Conservation (phyloP, 1,284 basidiomycete genomes). For the Coniferiporia weirii region DNA sequence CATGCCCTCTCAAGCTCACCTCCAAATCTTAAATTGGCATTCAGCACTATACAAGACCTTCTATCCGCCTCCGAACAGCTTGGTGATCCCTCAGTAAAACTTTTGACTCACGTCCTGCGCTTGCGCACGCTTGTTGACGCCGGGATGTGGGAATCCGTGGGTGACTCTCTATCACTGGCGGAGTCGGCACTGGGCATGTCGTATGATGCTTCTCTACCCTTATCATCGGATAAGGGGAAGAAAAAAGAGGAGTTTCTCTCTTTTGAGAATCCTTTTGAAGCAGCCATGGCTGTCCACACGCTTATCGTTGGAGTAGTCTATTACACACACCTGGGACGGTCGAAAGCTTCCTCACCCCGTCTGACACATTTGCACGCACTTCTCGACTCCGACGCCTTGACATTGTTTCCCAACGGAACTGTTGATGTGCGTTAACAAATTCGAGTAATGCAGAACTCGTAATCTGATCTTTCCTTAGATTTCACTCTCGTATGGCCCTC, state of each 20-base stretch:
- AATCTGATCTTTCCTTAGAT: conserved; percentile 27
- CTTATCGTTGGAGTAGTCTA: conserved; percentile 56
- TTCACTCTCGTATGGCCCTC: conserved; percentile 30
- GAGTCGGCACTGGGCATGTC: conserved; percentile 43
- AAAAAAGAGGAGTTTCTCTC: conserved; percentile 27
- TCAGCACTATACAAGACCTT: conserved; percentile 40
- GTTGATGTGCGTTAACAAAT: conserved; percentile 37
- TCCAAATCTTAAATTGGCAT: conserved; percentile 36
- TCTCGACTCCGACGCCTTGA: conserved; percentile 52
- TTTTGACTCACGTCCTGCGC: conserved; percentile 46
- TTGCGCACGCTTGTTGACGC: conserved; percentile 47
- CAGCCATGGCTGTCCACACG: conserved; percentile 42
- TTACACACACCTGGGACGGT: conserved; percentile 50
- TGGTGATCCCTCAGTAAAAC: conserved; percentile 38
- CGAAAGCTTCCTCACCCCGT: conserved; percentile 39
- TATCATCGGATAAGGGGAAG: conserved; percentile 12
- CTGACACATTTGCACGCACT: conserved; percentile 55
- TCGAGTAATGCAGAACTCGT: background rate
- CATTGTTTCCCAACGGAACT: conserved; percentile 43
- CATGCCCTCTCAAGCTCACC: conserved; percentile 29
- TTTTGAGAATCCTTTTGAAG: conserved; percentile 37
- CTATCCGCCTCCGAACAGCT: conserved; percentile 35
- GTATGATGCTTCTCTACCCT: conserved; percentile 25
- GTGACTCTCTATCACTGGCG: conserved; percentile 36
- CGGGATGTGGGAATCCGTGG: conserved; percentile 47